Evolutionary conservation across 352 stramenopile genomes (phyloP), one percentile per base, ranked within the genome.

Genomic region (Pythium guiyangense): DNA sequence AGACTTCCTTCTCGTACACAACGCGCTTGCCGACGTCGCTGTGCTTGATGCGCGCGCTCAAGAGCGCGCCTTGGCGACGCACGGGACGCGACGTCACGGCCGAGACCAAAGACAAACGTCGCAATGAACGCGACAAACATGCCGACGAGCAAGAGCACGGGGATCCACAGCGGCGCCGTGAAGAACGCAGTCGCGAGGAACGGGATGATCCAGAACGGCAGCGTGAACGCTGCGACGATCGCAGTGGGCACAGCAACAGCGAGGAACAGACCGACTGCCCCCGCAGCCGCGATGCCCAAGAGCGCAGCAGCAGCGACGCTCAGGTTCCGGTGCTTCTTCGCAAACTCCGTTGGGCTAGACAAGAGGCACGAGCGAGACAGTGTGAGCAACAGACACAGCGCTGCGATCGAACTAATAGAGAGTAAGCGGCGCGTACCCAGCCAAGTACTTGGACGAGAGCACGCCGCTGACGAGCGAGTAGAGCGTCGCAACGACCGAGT

Each of bases 141-240:
- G 6, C 77, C 80, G 9, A 88, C 63, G 2, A 93, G 49, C 42
- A 88, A 55, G 52, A 91, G 29, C 15, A 91, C 62, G 6, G 84
- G 84, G 29, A 93, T 69, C 84, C 84, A 93, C 50, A 93, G 35
- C 20, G 84, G 84, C 27, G 84, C 74, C 60, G 80, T 93, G 63
- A 93, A 91, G 63, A 93, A 91, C 39, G 73, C 69, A 20, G 77
- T 84, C 29, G 71, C 61, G 54, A 91, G 46, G 68, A 93, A 85
- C 61, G 84, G 84, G 22, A 93, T 64, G 70, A 93, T 90, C 84
- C 84, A 93, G 62, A 93, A 77, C 54, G 84, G 84, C 57, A 91
- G 79, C 68, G 84, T 93, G 63, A 93, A 87, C 27, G 78, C 72
- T 8, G 80, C 80, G 47, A 93, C 62, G 20, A 83, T 57, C 31